Percentiles rank a stretch among this genome's conserved stretches.
phyloP scores from a whole-genome alignment of 2,329 filamentous ascomycete genomes.

The Exophiala dermatitidis region DNA sequence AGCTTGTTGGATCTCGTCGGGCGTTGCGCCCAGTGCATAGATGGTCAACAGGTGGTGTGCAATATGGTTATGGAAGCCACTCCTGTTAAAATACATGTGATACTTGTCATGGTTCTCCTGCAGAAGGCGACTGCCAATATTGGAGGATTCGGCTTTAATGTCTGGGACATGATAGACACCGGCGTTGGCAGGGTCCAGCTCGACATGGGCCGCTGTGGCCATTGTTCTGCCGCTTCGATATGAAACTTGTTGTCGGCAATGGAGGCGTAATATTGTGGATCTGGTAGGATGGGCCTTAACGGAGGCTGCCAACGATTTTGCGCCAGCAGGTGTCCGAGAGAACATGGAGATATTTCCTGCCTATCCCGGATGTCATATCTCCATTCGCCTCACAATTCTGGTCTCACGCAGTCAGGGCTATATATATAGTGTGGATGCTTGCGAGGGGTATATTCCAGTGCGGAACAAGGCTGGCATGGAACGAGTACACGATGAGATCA shows the following conservation, averaged over 20 bases:
- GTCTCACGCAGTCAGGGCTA: no score
- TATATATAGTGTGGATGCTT: no score
- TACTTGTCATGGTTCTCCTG: conserved; percentile 66
- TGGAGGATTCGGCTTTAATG: conserved; percentile 50
- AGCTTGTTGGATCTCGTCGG: conserved; percentile 52
- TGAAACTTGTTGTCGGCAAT: neutral
- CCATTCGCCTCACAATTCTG: no score
- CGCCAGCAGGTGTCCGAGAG: neutral
- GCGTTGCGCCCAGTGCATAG: conserved; percentile 55
- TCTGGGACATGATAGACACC: conserved; percentile 42
- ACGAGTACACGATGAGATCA: neutral
- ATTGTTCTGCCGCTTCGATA: conserved; percentile 30
- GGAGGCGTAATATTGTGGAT: neutral
- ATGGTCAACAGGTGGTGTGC: conserved; percentile 25
- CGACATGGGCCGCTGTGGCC: conserved; percentile 43
- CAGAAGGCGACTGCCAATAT: conserved; percentile 58
- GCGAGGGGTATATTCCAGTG: neutral
- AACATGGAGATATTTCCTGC: conserved; percentile 6
- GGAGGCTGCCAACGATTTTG: neutral
- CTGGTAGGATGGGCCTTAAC: neutral
- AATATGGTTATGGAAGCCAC: conserved; percentile 59
- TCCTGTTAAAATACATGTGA: conserved; percentile 72
- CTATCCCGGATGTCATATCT: neutral
- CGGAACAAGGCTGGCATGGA: neutral
- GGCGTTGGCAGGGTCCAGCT: conserved; percentile 39